Base-by-base conservation (phyloP, 192 early-diverging fungal species). In the Spizellomyces punctatus region DNA sequence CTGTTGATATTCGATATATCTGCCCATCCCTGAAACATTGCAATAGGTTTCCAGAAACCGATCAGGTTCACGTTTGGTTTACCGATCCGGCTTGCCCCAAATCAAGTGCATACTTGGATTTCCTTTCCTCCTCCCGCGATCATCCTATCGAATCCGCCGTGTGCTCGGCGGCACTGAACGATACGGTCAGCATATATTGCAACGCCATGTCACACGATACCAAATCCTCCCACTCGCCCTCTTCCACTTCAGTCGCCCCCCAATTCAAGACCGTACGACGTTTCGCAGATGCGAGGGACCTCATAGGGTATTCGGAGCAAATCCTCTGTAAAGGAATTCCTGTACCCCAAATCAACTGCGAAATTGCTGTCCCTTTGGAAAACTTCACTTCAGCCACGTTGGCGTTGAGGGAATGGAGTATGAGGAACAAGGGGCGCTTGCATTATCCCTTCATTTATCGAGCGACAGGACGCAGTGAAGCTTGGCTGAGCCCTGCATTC, bases 401-500 rank as follows among this genome's bases (percentile, higher is more conserved):
- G 3, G 69, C 69, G 8, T 60, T 79, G 10, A 50, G 52, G 14
- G 61, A n/a, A 21, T 72, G 70, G 73, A 22, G 50, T 9, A 19
- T 36, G 46, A 41, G 17, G 10, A 67, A 60, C 22, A 44, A 46
- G 16, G 58, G 50, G 4, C 44, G 41, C 6, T 55, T 73, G 19
- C 73, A 75, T 56, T 79, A 79, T 56, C 78, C 78, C 44, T 79
- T 79, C 74, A 79, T 79, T 54, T 75, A 72, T 61, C 73, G 78
- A 12, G 64, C 57, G 56, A 67, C 69, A 21, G 78, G 73, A 49
- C 8, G 19, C n/a, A 64, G 58, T 42, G 17, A 17, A 6, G 73
- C 78, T 2, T 76, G 73, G 78, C 63, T 79, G 10, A 42, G 46
- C 46, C 69, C 78, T 19, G 61, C 63, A 22, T 58, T 48, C 45